A percentile compares a stretch with the other conserved stretches of the same genome.
phyloP scores from a whole-genome alignment of 208 protist species.

The Trypanosomatidae sp. region DNA sequence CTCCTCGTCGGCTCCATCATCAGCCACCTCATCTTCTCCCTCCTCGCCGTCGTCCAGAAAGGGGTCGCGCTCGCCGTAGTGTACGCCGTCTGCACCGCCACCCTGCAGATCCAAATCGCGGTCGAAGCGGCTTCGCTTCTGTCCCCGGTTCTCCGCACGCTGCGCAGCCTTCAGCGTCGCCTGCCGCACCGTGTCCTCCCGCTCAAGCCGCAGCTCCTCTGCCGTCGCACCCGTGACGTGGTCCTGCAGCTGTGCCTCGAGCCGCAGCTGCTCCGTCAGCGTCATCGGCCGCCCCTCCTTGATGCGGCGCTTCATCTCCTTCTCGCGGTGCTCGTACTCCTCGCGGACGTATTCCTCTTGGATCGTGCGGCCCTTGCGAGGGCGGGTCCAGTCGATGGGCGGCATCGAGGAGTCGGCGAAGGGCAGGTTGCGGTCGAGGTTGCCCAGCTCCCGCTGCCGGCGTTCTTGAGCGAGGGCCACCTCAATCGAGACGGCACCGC shows the following conservation, averaged over 20 bases:
- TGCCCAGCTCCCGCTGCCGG: constrained; percentile 36
- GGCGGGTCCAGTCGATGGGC: constrained; percentile 69
- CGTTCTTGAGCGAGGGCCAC: constrained; percentile 67
- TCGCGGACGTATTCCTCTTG: constrained; percentile 76
- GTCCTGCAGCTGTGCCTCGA: constrained; percentile 70
- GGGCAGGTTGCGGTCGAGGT: constrained; percentile 46
- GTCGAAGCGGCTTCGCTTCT: constrained; percentile 26
- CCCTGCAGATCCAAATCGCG: constrained; percentile 21
- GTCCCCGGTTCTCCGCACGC: constrained; percentile 22
- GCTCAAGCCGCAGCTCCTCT: too few relatives aligned
- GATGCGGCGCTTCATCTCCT: constrained; percentile 63
- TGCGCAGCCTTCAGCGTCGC: constrained; percentile 32
- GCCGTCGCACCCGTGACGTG: too few relatives aligned
- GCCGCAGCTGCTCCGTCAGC: constrained; percentile 77
- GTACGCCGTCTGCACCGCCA: background rate
- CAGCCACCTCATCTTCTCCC: too few relatives aligned
- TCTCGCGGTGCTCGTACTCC: constrained; percentile 80
- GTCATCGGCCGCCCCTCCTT: constrained; percentile 80
- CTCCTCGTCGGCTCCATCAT: background rate
- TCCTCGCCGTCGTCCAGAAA: constrained; percentile 9
- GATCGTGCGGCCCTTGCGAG: constrained; percentile 36
- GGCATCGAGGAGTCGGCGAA: constrained; percentile 52
- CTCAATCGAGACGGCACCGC: constrained; percentile 68
- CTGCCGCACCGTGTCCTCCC: constrained; percentile 46
- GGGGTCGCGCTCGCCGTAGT: constrained; percentile 5